Evolutionary conservation across 2,329 filamentous ascomycete genomes (phyloP).

Genomic region (Trichoderma atrobrunneum): DNA sequence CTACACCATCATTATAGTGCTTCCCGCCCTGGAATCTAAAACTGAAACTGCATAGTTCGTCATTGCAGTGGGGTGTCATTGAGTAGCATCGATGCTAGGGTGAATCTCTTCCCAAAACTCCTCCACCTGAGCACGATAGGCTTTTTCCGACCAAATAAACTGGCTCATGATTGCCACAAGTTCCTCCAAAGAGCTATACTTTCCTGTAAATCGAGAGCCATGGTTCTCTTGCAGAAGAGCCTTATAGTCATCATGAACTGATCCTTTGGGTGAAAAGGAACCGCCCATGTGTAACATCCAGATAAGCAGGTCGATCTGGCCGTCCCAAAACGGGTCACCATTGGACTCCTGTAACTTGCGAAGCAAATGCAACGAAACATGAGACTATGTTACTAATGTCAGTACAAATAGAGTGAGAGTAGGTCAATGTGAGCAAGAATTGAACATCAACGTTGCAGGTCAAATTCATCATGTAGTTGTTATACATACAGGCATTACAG

Average conservation of each 20-base stretch:
- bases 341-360: not conserved
- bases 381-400: not conserved
- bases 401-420: not conserved
- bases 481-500: not conserved
- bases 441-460: too few species aligned
- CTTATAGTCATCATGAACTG: not conserved
- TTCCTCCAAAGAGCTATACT: not conserved
- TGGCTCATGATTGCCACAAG: not conserved
- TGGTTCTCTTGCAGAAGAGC: not conserved
- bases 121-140: not conserved
- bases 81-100: too few species aligned
- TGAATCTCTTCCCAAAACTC: not conserved
- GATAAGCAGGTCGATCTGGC: not conserved
- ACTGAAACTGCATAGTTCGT: too few species aligned
- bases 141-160: not conserved
- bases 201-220: not conserved
- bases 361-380: not conserved
- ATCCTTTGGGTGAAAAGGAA: not conserved
- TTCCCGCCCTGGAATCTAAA: too few species aligned
- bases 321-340: not conserved
- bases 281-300: not conserved
- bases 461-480: not conserved
- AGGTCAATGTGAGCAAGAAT: too few species aligned
- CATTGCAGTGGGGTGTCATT: too few species aligned
- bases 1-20: too few species aligned